phyloP scores from a whole-genome alignment of 768 basidiomycete species.

The Hericium rajendrae region DNA sequence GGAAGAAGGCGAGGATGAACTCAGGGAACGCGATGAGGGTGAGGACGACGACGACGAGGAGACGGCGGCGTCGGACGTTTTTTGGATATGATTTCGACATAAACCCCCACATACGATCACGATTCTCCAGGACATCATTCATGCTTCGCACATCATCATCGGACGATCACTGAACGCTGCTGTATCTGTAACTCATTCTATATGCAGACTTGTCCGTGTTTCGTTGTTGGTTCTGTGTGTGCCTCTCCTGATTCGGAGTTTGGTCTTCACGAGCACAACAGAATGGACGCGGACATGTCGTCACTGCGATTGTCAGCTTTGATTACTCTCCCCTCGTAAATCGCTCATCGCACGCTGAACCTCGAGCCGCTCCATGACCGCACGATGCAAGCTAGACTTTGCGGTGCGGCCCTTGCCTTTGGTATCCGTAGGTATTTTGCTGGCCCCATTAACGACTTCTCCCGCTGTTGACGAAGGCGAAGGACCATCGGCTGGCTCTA shows the following conservation, averaged over 20 bases:
- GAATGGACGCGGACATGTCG: too few relatives aligned
- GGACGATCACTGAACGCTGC: not conserved
- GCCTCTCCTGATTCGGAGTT: too few relatives aligned
- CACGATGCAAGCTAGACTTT: conserved; percentile 56
- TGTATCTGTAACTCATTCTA: not conserved
- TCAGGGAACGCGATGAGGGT: not conserved
- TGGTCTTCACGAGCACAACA: too few relatives aligned
- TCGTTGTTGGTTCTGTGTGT: too few relatives aligned
- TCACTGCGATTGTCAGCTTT: not conserved
- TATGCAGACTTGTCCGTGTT: too few relatives aligned
- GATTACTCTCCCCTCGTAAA: conserved; percentile 14
- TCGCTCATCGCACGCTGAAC: conserved; percentile 64
- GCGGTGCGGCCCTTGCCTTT: conserved; percentile 19
- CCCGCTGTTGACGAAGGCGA: not conserved
- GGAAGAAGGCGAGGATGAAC: not conserved
- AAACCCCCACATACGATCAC: not conserved
- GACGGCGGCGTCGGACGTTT: not conserved
- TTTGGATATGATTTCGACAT: not conserved
- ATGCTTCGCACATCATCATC: not conserved
- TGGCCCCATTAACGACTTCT: not conserved
- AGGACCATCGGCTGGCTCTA: too few relatives aligned
- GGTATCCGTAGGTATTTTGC: conserved; percentile 4
- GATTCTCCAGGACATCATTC: not conserved
- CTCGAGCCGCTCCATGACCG: conserved; percentile 67
- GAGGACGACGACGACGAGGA: not conserved